Conservation (phyloP, 345 rosid species). For the Triadica sebifera region DNA sequence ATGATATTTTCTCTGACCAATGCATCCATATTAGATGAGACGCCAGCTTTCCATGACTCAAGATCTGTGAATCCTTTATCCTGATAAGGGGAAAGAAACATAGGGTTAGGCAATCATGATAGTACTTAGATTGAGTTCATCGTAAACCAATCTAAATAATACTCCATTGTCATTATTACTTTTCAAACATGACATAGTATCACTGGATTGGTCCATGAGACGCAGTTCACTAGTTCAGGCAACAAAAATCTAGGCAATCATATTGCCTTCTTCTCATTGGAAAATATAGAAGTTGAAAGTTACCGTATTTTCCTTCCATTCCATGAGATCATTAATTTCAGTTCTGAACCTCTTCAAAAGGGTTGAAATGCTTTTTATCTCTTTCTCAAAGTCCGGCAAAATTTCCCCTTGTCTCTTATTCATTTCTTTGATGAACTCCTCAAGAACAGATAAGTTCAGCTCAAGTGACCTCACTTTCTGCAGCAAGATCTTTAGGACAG, state of each 20-base stretch:
- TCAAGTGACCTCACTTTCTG: conserved; percentile 82
- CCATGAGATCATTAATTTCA: conserved; percentile 52
- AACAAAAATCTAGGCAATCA: no score
- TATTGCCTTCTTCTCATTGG: not conserved
- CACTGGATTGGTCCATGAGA: no score
- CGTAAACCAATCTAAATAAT: no score
- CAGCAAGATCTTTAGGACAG: conserved; percentile 83
- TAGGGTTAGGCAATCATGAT: not conserved
- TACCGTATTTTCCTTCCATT: conserved; percentile 72
- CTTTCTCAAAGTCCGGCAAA: conserved; percentile 57
- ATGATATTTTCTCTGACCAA: conserved; percentile 57
- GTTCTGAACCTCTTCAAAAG: conserved; percentile 53
- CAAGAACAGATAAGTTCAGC: conserved; percentile 62
- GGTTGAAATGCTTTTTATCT: conserved; percentile 45
- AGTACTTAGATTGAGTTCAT: no score
- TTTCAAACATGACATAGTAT: no score
- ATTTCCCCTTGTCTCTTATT: conserved; percentile 52
- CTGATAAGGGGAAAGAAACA: conserved; percentile 33
- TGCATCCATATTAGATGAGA: conserved; percentile 53
- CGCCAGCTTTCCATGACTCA: conserved; percentile 63
- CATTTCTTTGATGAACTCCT: conserved; percentile 68
- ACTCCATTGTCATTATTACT: no score
- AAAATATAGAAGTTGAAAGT: conserved; percentile 3
- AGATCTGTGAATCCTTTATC: conserved; percentile 49
- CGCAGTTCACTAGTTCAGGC: no score